Conservation (phyloP, 1,284 basidiomycete genomes). For the Peniophora sp. region DNA sequence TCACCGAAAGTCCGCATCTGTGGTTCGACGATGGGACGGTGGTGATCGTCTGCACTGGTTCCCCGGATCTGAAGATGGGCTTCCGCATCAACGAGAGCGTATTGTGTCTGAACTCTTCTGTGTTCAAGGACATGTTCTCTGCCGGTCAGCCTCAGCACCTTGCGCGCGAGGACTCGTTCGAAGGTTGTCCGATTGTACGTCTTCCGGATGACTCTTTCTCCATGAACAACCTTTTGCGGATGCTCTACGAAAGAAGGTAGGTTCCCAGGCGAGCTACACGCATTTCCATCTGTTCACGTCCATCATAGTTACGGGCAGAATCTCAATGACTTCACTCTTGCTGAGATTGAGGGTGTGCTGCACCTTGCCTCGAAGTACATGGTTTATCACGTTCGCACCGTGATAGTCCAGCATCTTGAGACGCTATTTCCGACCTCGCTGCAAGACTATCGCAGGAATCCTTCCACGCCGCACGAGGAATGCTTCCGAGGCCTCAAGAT, state of each 20-base stretch:
- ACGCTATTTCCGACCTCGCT: conserved; percentile 29
- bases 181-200: conserved; percentile 25
- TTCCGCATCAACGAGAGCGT: conserved; percentile 30
- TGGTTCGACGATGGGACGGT: conserved; percentile 5
- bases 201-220: conserved; percentile 27
- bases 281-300: no score
- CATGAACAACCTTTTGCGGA: conserved; percentile 25
- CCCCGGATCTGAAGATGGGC: background rate
- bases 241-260: conserved; percentile 30
- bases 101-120: conserved; percentile 25
- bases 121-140: conserved; percentile 30
- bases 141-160: conserved; percentile 26
- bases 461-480: no score
- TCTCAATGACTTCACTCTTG: background rate
- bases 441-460: background rate
- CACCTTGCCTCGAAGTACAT: conserved; percentile 37
- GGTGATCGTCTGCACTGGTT: background rate
- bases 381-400: conserved; percentile 28
- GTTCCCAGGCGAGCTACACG: no score
- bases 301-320: conserved; percentile 7
- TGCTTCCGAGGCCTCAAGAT: conserved; percentile 2
- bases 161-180: conserved; percentile 18
- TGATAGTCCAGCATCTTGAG: conserved; percentile 28
- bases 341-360: conserved; percentile 28
- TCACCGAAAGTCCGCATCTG: background rate